Evolutionary conservation across 2,329 filamentous ascomycete genomes (phyloP).

Genomic region (Orbilia brochopaga): DNA sequence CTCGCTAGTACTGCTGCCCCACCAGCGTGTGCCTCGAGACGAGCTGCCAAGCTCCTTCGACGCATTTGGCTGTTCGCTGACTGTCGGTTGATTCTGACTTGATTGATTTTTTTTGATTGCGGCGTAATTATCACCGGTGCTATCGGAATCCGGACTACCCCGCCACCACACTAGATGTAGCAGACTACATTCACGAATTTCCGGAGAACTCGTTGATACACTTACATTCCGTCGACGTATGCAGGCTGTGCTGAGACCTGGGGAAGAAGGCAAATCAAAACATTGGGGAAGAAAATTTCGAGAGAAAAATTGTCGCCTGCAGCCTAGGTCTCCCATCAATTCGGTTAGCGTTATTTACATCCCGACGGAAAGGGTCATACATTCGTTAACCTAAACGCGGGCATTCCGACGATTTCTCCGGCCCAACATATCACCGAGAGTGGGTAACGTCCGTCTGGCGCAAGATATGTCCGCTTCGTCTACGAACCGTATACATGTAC

Average conservation of each 20-base stretch:
- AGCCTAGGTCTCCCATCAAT: too few species aligned
- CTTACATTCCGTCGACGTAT: neutral
- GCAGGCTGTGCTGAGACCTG: neutral
- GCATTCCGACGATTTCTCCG: neutral
- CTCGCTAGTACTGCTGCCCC: neutral
- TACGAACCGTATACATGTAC: neutral
- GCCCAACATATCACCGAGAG: neutral
- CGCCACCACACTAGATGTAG: neutral
- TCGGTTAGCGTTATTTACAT: too few species aligned
- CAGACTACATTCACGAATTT: too few species aligned
- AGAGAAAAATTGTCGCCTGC: too few species aligned
- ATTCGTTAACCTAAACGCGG: too few species aligned
- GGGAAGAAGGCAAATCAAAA: neutral
- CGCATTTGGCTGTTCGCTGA: neutral
- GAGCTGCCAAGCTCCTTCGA: neutral
- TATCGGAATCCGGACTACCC: neutral
- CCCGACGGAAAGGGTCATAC: too few species aligned
- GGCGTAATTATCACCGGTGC: neutral
- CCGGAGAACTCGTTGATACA: neutral
- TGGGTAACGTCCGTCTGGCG: neutral
- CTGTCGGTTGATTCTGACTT: neutral
- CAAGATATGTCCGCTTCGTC: conserved; percentile 1
- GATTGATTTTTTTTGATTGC: neutral
- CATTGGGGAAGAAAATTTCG: too few species aligned
- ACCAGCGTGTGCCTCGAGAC: neutral